These are phyloP conservation scores for Simmondsia chinensis DNA, from an alignment of 148 eudicot species.

Conservation along the genomic window DNA sequence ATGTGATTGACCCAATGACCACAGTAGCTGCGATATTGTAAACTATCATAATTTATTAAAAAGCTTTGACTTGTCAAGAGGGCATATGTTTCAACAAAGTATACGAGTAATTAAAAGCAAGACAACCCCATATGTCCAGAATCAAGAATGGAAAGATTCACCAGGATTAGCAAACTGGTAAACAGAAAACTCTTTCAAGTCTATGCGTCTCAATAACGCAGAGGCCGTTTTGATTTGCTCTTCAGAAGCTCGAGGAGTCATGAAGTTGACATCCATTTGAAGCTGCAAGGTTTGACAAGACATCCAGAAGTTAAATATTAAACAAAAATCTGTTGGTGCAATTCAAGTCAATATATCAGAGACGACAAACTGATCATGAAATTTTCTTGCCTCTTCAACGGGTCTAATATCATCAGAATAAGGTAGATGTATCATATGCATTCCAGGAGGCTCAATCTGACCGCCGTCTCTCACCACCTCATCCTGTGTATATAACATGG, in stretches of 20 bases:
- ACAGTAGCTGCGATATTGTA: too few relatives aligned
- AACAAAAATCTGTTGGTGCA: neutral
- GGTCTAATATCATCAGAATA: conserved; percentile 91
- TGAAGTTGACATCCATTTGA: conserved; percentile 31
- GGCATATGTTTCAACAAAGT: too few relatives aligned
- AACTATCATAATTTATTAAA: too few relatives aligned
- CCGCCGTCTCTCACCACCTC: conserved; percentile 60
- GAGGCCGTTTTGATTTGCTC: conserved; percentile 71
- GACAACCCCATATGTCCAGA: too few relatives aligned
- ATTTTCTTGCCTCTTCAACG: conserved; percentile 59
- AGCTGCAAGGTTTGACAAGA: conserved; percentile 34
- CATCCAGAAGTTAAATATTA: conserved; percentile 2
- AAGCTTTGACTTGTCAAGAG: too few relatives aligned
- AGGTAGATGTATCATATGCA: conserved; percentile 96
- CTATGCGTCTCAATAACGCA: conserved; percentile 59
- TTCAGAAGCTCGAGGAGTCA: conserved; percentile 51
- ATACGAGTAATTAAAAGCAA: neutral
- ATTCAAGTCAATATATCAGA: neutral
- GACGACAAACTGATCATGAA: neutral
- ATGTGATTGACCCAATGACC: too few relatives aligned
- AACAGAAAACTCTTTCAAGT: conserved; percentile 77
- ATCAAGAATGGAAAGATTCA: conserved; percentile 16
- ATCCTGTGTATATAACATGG: conserved; percentile 47
- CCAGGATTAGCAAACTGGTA: conserved; percentile 97
- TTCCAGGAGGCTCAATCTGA: conserved; percentile 94